phyloP scores from a whole-genome alignment of 148 eudicot species.

The Rhododendron ovatum region DNA sequence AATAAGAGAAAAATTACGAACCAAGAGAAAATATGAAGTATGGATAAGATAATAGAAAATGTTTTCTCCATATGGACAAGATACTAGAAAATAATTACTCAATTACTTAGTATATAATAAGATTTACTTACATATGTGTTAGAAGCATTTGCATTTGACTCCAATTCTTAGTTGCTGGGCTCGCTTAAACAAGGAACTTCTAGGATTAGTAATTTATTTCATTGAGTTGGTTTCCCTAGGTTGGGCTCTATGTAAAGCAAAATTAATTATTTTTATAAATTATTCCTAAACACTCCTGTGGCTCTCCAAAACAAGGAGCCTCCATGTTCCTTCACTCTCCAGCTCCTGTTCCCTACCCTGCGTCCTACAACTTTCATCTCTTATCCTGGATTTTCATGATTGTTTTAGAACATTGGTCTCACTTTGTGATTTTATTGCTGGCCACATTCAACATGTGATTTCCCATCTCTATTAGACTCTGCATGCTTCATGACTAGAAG shows the following conservation, averaged over 20 bases:
- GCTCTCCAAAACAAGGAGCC: background rate
- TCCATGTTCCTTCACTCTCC: background rate
- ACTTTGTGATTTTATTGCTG: background rate
- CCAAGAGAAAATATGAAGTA: too few species aligned
- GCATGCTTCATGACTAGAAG: background rate
- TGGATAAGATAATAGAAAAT: too few species aligned
- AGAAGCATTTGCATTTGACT: background rate
- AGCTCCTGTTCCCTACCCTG: background rate
- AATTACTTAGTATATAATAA: background rate
- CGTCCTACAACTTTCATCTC: background rate
- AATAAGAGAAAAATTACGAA: background rate
- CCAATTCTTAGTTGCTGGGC: background rate
- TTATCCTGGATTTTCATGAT: background rate
- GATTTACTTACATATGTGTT: background rate
- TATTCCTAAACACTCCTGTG: background rate
- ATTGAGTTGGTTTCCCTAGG: background rate
- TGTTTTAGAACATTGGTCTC: background rate
- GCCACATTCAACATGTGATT: background rate
- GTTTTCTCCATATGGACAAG: too few species aligned
- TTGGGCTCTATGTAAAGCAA: background rate
- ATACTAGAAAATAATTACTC: background rate
- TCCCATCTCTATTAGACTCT: background rate
- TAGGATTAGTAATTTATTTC: background rate
- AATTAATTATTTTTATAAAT: background rate
- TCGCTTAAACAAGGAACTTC: background rate